Evolutionary conservation across 768 basidiomycete genomes (phyloP).

Genomic region (Pleurotus pulmonarius): DNA sequence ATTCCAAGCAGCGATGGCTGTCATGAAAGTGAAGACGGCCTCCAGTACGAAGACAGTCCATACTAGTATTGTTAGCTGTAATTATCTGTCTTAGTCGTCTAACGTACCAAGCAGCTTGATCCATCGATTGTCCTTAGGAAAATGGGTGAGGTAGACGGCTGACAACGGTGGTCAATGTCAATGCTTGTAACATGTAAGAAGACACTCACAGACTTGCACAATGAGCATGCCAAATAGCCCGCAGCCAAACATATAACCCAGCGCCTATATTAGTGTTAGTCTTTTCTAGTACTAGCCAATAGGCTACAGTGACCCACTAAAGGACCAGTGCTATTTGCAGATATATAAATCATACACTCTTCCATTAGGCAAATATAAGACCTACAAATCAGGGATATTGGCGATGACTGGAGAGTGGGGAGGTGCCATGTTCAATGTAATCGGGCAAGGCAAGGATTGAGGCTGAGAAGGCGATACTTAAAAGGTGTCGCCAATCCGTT

Average conservation of each 20-base stretch:
- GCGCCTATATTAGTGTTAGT: constrained; percentile 5
- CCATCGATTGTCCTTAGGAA: constrained; percentile 10
- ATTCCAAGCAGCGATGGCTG: constrained; percentile 15
- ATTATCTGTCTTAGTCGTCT: background rate
- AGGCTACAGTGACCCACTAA: background rate
- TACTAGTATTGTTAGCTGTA: constrained; percentile 6
- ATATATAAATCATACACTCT: too few species aligned
- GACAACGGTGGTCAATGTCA: too few species aligned
- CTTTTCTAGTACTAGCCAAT: background rate
- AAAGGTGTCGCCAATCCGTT: too few species aligned
- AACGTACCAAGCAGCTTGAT: constrained; percentile 12
- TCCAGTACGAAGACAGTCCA: constrained; percentile 16
- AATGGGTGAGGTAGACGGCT: constrained; percentile 15
- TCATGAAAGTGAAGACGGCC: constrained; percentile 12
- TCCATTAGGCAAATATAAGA: too few species aligned
- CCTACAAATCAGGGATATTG: too few species aligned
- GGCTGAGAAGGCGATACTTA: too few species aligned
- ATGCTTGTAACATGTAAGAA: background rate
- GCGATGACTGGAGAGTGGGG: too few species aligned
- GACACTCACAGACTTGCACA: constrained; percentile 15
- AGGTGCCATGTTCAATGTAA: too few species aligned
- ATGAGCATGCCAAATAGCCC: constrained; percentile 16
- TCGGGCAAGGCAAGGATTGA: too few species aligned
- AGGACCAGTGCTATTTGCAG: background rate
- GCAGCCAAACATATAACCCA: constrained; percentile 17